phyloP scores from a whole-genome alignment of 805 yeast species.

The Lachancea sp. region DNA sequence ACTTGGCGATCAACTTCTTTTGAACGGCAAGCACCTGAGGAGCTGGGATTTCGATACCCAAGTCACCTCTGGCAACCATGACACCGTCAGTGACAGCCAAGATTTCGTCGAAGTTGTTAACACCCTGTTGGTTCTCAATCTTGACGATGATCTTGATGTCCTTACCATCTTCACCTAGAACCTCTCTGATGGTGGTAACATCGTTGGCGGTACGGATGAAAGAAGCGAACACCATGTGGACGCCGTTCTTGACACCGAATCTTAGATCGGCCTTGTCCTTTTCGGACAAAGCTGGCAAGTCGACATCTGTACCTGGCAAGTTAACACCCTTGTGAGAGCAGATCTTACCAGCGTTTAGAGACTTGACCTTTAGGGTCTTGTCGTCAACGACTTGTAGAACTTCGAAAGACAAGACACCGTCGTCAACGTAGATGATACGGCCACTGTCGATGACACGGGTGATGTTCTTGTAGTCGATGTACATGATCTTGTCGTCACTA shows the following conservation, averaged over 20 bases:
- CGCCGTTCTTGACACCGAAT: constrained; percentile 96
- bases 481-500: constrained; percentile 80
- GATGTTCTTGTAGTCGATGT: constrained; percentile 90
- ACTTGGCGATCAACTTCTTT: constrained; percentile 97
- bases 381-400: constrained; percentile 79
- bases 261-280: constrained; percentile 88
- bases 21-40: constrained; percentile 98
- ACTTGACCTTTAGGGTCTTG: constrained; percentile 74
- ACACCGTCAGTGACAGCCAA: constrained; percentile 95
- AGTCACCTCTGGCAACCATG: constrained; percentile 99
- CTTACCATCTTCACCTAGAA: constrained; percentile 94
- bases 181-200: constrained; percentile 83
- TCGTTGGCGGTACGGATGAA: constrained; percentile 94
- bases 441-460: constrained; percentile 87
- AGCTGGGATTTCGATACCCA: constrained; percentile 99
- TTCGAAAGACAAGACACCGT: constrained; percentile 94
- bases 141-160: constrained; percentile 94
- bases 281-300: constrained; percentile 94
- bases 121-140: constrained; percentile 99
- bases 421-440: constrained; percentile 89
- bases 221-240: constrained; percentile 97
- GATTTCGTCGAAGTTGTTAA: constrained; percentile 97
- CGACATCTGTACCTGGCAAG: constrained; percentile 98
- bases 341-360: constrained; percentile 92
- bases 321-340: constrained; percentile 98